These are phyloP conservation scores for Apophysomyces sp. DNA, from an alignment of 371 early-diverging fungal genomes.

Conservation along the genomic window DNA sequence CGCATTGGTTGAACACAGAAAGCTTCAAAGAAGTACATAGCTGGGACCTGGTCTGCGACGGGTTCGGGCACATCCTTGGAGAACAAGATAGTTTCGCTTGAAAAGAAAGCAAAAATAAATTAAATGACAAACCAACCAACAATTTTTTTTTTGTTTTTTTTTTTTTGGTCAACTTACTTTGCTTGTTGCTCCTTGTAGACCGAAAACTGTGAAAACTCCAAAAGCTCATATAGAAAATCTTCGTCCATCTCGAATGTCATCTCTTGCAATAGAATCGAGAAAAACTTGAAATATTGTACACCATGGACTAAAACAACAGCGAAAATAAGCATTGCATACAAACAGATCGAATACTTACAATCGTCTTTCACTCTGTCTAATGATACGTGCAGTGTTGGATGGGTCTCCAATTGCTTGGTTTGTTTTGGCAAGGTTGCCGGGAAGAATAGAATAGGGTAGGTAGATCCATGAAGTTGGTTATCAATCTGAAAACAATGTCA, in stretches of 20 bases:
- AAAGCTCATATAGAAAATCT: constrained; percentile 70
- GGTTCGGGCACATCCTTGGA: constrained; percentile 53
- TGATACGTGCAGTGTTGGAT: constrained; percentile 58
- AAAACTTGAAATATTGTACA: constrained; percentile 79
- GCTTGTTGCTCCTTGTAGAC: constrained; percentile 17
- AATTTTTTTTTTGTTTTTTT: too few relatives aligned
- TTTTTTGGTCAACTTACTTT: constrained; percentile 8
- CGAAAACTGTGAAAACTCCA: constrained; percentile 74
- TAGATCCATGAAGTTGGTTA: constrained; percentile 76
- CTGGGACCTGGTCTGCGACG: constrained; percentile 48
- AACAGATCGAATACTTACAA: constrained; percentile 28
- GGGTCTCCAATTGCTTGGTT: constrained; percentile 42
- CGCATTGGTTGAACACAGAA: constrained; percentile 88
- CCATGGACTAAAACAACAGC: constrained; percentile 55
- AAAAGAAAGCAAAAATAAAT: not conserved
- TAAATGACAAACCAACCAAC: too few relatives aligned
- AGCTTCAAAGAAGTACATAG: constrained; percentile 84
- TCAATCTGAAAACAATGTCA: constrained; percentile 59
- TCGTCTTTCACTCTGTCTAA: constrained; percentile 75
- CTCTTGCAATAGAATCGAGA: constrained; percentile 82
- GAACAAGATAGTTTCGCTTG: constrained; percentile 33
- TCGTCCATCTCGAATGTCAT: constrained; percentile 87
- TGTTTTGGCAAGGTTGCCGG: constrained; percentile 73
- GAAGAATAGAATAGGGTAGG: constrained; percentile 81
- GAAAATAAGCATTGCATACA: not conserved